A percentile compares a stretch with the other conserved stretches of the same genome.
Evolutionary conservation across 139 green algal species (phyloP).

Genomic region (Nannochloris sp.): DNA sequence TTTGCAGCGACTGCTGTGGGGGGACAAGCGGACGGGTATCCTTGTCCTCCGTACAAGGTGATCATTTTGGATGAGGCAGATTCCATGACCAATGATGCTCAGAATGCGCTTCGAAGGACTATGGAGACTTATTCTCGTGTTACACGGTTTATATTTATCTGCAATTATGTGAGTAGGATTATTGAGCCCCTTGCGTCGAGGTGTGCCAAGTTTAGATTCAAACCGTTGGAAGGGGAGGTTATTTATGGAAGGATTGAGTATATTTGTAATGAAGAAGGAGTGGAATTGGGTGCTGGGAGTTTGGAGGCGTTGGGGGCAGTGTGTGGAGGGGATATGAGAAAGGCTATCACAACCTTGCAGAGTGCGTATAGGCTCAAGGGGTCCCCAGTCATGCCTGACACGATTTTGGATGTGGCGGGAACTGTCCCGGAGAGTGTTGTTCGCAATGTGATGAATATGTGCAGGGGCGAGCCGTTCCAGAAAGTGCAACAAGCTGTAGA

Average conservation of each 20-base stretch:
- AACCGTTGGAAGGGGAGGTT: slow-evolving; percentile 45
- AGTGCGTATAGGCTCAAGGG: slow-evolving; percentile 46
- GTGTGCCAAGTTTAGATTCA: slow-evolving; percentile 87
- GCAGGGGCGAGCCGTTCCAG: slow-evolving; percentile 16
- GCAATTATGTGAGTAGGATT: slow-evolving; percentile 98
- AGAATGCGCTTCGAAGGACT: slow-evolving; percentile 93
- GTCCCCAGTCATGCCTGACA: slow-evolving; percentile 20
- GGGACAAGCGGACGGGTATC: slow-evolving; percentile 58
- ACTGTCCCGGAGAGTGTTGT: slow-evolving; percentile 27
- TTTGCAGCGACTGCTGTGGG: slow-evolving; percentile 81
- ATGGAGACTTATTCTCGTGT: slow-evolving; percentile 93
- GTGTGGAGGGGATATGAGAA: slow-evolving; percentile 75
- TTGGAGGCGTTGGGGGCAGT: slow-evolving; percentile 52
- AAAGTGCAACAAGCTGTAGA: slow-evolving; percentile 35
- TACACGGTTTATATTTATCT: slow-evolving; percentile 96
- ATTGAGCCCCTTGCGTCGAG: slow-evolving; percentile 91
- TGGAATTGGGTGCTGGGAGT: slow-evolving; percentile 46
- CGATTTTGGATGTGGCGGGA: slow-evolving; percentile 42
- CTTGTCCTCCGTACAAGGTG: slow-evolving; percentile 91
- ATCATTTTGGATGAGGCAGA: slow-evolving; percentile 97
- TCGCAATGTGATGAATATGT: slow-evolving; percentile 25
- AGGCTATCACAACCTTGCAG: slow-evolving; percentile 86
- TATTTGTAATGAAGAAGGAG: slow-evolving; percentile 69
- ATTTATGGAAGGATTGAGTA: slow-evolving; percentile 54
- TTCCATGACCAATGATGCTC: slow-evolving; percentile 87